A percentile compares a stretch with the other conserved stretches of the same genome.
Evolutionary conservation across 2,329 filamentous ascomycete species (phyloP).

Genomic region (Trichoderma simmonsii): DNA sequence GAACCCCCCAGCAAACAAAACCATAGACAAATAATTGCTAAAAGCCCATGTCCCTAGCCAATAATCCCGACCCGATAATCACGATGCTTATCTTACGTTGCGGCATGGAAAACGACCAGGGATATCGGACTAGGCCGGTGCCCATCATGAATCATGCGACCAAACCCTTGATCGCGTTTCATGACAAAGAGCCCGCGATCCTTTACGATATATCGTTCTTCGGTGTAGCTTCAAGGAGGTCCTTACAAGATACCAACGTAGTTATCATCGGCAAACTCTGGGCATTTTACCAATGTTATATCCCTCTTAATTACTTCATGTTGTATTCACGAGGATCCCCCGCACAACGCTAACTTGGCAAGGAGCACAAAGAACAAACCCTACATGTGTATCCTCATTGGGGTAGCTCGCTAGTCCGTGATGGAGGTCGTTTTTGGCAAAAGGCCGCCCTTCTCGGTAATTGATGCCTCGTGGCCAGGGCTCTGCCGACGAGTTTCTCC

Average conservation of each 20-base stretch:
- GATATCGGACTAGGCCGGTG: background rate
- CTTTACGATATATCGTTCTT: background rate
- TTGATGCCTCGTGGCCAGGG: background rate
- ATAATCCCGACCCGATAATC: background rate
- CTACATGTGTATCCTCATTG: background rate
- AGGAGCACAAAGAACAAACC: background rate
- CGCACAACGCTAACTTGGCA: slow-evolving; percentile 3
- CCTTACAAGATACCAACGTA: background rate
- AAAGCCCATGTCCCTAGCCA: background rate
- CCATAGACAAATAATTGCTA: background rate
- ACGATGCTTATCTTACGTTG: slow-evolving; percentile 7
- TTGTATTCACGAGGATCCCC: background rate
- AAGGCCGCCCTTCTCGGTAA: background rate
- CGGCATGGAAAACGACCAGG: background rate
- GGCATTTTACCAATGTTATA: background rate
- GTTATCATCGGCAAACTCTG: background rate
- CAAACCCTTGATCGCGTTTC: background rate
- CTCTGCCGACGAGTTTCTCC: background rate
- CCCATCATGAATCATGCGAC: background rate
- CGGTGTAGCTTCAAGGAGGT: background rate
- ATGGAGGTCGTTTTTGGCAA: background rate
- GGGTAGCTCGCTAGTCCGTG: background rate
- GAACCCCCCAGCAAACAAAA: background rate
- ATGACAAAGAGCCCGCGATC: background rate
- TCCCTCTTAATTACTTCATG: background rate